Base-by-base conservation (phyloP, 202 grass and related monocot species). In the Saccharum hybrid region DNA sequence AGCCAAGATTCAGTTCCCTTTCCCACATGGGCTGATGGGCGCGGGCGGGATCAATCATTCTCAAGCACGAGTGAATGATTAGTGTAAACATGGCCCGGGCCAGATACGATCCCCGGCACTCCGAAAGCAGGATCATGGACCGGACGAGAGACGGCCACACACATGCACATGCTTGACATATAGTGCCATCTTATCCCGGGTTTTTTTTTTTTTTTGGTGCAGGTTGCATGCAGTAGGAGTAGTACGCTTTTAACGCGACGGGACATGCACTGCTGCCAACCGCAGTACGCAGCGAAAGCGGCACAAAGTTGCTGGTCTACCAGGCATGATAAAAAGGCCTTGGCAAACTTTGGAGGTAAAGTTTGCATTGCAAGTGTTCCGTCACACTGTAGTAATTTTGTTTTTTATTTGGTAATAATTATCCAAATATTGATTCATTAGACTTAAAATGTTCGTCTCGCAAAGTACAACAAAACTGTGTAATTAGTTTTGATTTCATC, bases 11-110 rank as follows among this genome's bases (percentile, higher is more conserved):
- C 10, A 28, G 10, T 31, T 4, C 6, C 21, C 22, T 39, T 31
- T 31, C 62, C 70, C 70, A 51, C 70, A 72, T 72, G 70, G 4
- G 61, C 5, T 1, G 22, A 74, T 49, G 86, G 79, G 38, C 82
- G 15, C 15, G 26, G 28, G 28, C 60, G 28, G 21, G 57, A 77
- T 6, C 87, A 38, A 72, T 82, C 77, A 72, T 30, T 57, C 64
- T 19, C n/a, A 40, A 19, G 61, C 75, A 79, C 75, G 63, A 46
- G 45, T 45, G 22, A 33, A 40, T 56, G 51, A 56, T 56, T 56
- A 56, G 51, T 56, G 6, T 54, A 19, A 56, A 56, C 87, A 82
- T 66, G 57, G 1, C 11, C 26, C 28, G 22, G 9, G 8, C 26
- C 66, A 14, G 26, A 8, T 77, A 49, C 0, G 48, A 77, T 71